These are phyloP conservation scores for Arabidopsis suecica DNA, from an alignment of 345 rosid species.

Conservation along the genomic window DNA sequence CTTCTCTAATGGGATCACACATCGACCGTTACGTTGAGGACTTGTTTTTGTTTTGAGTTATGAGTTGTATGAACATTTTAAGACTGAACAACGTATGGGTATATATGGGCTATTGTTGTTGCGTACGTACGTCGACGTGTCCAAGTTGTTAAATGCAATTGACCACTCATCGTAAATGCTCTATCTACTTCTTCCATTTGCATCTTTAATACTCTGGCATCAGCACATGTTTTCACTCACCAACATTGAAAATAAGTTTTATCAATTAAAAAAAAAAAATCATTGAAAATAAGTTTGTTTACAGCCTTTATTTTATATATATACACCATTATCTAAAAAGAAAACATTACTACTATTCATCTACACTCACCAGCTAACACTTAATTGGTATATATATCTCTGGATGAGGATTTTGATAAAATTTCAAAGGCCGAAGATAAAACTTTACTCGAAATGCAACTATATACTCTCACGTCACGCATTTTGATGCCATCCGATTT, in stretches of 20 bases:
- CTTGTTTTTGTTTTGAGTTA: not conserved
- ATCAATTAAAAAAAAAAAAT: too few species aligned
- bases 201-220: slow-evolving; percentile 7
- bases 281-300: not conserved
- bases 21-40: not conserved
- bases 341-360: not conserved
- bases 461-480: not conserved
- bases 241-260: not conserved
- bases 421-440: not conserved
- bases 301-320: not conserved
- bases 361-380: not conserved
- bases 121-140: not conserved
- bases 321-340: not conserved
- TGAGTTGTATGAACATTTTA: not conserved
- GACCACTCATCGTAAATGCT: slow-evolving; percentile 20
- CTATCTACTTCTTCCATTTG: slow-evolving; percentile 8
- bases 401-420: too few species aligned
- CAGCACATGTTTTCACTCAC: slow-evolving; percentile 29
- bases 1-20: slow-evolving; percentile 30
- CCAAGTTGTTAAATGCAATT: slow-evolving; percentile 20
- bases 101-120: slow-evolving; percentile 13
- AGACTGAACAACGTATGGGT: slow-evolving; percentile 10
- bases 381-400: not conserved
- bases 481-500: not conserved
- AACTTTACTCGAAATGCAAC: not conserved